Evolutionary conservation across 345 rosid genomes (phyloP).

Genomic region (Gossypium australe): DNA sequence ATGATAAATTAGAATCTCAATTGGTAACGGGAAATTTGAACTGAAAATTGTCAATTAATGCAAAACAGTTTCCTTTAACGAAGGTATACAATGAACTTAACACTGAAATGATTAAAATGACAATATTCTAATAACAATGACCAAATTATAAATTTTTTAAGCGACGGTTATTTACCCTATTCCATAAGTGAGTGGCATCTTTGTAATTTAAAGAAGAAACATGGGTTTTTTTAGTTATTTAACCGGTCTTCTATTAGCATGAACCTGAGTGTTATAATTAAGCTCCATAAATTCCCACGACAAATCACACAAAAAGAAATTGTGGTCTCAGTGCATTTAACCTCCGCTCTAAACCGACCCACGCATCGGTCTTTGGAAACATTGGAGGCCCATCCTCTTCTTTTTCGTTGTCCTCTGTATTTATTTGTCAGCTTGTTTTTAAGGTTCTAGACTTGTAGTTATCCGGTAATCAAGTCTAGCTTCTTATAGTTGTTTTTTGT

Average conservation of each 20-base stretch:
- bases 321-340: constrained; percentile 44
- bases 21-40: too few species aligned
- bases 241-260: not conserved
- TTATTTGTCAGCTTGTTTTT: not conserved
- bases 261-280: not conserved
- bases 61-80: too few species aligned
- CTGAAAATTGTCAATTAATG: too few species aligned
- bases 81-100: too few species aligned
- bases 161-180: too few species aligned
- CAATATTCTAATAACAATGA: too few species aligned
- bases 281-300: not conserved
- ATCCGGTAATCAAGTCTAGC: not conserved
- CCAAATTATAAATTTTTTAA: too few species aligned
- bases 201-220: not conserved
- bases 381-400: not conserved
- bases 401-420: not conserved
- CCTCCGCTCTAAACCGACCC: not conserved
- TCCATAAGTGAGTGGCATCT: not conserved
- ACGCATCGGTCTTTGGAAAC: not conserved
- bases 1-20: too few species aligned
- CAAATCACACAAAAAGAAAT: not conserved
- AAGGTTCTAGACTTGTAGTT: not conserved
- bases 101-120: too few species aligned
- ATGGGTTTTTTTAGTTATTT: not conserved
- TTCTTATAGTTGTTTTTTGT: not conserved